Base-by-base conservation (phyloP, 345 rosid species). In the Citrus hindsii region DNA sequence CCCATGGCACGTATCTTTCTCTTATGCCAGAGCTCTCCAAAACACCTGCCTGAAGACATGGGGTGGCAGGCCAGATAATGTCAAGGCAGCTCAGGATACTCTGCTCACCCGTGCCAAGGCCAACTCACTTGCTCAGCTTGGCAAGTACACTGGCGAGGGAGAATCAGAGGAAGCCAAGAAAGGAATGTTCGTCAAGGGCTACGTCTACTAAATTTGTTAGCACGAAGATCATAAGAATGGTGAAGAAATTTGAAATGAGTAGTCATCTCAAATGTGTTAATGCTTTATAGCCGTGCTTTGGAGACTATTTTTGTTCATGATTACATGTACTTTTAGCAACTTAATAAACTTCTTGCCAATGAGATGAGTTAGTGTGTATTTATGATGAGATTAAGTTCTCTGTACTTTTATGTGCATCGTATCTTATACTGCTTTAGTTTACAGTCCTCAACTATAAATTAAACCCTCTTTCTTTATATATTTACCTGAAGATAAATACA, bases 1-100 rank as follows among this genome's bases (percentile, higher is more conserved):
- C 93, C 92, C 96, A 2, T 95, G 99, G 98, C 99, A 93, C 27
- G 97, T 95, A 83, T 93, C 99, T 7, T 95, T 95, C 92, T 95
- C 99, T 6, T 95, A 95, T 27, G 99, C 99, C 24, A 88, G 99
- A 68, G 98, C 98, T 69, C 92, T 95, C 53, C 99, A 95, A 80
- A 95, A 95, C 93, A 92, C 98, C 40, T 91, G 94, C 83, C 76
- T 93, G 89, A 95, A 93, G 86, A 92, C 94, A 69, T 92, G 99
- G 99, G 97, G 90, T 48, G 98, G 98, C 73, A 87, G 91, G 77
- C 84, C 93, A 0, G 97, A 94, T 93, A 94, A 91, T 66, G 97
- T 94, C 80, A 84, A 87, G 86, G 93, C 87, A 0, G 97, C 98
- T 81, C 97, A 94, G 84, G 92, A 90, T 10, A 3, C 84, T 8